Conservation (phyloP, 2,329 filamentous ascomycete species). For the Dothideomycetes sp. region DNA sequence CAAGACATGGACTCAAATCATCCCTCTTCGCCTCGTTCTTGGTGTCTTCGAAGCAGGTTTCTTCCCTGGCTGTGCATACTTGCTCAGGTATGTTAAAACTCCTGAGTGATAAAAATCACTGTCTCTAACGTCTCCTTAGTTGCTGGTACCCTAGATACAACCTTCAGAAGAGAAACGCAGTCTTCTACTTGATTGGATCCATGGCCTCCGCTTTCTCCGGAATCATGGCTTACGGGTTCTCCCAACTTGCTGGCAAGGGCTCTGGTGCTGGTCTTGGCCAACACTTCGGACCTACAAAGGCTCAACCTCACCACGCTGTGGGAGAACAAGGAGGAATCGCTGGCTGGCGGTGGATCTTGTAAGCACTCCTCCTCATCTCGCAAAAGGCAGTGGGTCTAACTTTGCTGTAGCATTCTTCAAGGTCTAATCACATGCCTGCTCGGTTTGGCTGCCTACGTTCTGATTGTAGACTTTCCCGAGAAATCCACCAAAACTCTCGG, state of each 20-base stretch:
- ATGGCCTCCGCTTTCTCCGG: slow-evolving; percentile 37
- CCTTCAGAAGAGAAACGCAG: slow-evolving; percentile 27
- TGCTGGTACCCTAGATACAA: slow-evolving; percentile 22
- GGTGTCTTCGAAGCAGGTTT: slow-evolving; percentile 58
- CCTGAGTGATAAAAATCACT: background rate
- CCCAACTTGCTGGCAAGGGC: slow-evolving; percentile 36
- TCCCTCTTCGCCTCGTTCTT: slow-evolving; percentile 46
- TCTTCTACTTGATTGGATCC: slow-evolving; percentile 40
- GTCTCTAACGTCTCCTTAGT: background rate
- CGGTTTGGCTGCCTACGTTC: slow-evolving; percentile 29
- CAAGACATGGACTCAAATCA: slow-evolving; percentile 39
- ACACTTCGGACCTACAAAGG: slow-evolving; percentile 20
- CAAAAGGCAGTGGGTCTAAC: too few relatives aligned
- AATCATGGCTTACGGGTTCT: slow-evolving; percentile 27
- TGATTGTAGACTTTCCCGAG: slow-evolving; percentile 34
- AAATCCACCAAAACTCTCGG: slow-evolving; percentile 16
- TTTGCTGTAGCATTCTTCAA: slow-evolving; percentile 28
- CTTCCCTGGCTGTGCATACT: slow-evolving; percentile 53
- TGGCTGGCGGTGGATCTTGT: slow-evolving; percentile 36
- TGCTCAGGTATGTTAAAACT: slow-evolving; percentile 40
- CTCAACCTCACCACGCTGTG: slow-evolving; percentile 13
- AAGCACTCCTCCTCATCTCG: too few relatives aligned
- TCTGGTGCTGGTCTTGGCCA: slow-evolving; percentile 19
- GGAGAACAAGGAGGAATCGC: slow-evolving; percentile 24
- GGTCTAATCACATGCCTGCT: slow-evolving; percentile 29